Evolutionary conservation across 306 rosid genomes (phyloP).

Genomic region (Dalbergia cultrata): DNA sequence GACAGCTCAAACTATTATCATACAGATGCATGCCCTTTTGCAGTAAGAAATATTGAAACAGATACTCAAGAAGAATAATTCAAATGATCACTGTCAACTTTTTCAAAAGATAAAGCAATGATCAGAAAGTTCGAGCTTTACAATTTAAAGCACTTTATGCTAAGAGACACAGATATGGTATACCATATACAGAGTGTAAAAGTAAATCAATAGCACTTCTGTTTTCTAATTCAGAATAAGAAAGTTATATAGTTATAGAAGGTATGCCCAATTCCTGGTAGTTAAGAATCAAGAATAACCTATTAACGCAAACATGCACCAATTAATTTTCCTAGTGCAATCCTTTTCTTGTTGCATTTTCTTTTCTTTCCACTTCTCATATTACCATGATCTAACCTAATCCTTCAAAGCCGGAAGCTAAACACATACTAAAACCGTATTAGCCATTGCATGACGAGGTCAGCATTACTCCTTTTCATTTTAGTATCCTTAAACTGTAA

Average conservation of each 20-base stretch:
- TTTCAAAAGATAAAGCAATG: no score
- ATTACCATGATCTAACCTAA: background rate
- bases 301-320: background rate
- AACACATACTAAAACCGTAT: background rate
- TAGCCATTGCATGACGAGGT: background rate
- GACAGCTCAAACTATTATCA: no score
- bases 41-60: no score
- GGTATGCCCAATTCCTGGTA: background rate
- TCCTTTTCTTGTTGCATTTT: background rate
- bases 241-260: background rate
- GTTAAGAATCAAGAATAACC: background rate
- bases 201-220: background rate
- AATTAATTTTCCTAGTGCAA: background rate
- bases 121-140: background rate
- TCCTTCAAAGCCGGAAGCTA: background rate
- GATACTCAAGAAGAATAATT: no score
- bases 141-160: no score
- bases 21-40: no score
- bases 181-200: background rate
- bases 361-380: background rate
- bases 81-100: no score
- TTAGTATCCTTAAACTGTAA: slow-evolving; percentile 3
- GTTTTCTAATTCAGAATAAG: background rate
- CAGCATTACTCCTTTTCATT: background rate
- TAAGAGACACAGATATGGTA: no score